Evolutionary conservation across 768 basidiomycete genomes (phyloP).

Genomic region (Suillus luteus): DNA sequence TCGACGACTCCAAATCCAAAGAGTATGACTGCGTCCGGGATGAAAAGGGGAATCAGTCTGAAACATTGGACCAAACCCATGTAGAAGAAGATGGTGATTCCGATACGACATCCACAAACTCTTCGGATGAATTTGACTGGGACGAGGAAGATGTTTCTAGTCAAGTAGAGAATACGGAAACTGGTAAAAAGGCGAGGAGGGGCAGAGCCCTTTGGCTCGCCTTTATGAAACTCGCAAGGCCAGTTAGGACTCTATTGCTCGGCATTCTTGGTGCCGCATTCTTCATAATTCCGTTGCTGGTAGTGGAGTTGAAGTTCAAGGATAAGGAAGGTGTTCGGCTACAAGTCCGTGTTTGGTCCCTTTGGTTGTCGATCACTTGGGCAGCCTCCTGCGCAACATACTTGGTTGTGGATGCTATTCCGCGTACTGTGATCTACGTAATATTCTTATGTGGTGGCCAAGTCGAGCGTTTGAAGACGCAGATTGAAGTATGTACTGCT

Average conservation of each 20-base stretch:
- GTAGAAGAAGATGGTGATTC: constrained; percentile 22
- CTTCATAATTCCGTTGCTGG: constrained; percentile 68
- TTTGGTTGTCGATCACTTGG: constrained; percentile 74
- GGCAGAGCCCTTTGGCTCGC: constrained; percentile 62
- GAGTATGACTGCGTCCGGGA: constrained; percentile 13
- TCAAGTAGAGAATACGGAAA: constrained; percentile 31
- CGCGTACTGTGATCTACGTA: constrained; percentile 54
- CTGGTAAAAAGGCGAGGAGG: constrained; percentile 53
- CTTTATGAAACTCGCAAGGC: constrained; percentile 67
- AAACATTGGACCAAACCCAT: constrained; percentile 13
- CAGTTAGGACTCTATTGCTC: constrained; percentile 59
- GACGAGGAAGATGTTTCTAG: constrained; percentile 52
- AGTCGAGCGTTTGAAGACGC: constrained; percentile 65
- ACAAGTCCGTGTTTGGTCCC: constrained; percentile 64
- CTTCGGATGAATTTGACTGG: constrained; percentile 76
- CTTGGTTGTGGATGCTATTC: constrained; percentile 64
- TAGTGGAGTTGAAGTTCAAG: constrained; percentile 64
- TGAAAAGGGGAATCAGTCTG: constrained; percentile 18
- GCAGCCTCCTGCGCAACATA: constrained; percentile 60
- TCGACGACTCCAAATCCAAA: constrained; percentile 16
- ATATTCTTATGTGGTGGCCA: constrained; percentile 58
- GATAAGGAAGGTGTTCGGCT: constrained; percentile 42
- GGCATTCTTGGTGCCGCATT: constrained; percentile 61
- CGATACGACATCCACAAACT: constrained; percentile 52
- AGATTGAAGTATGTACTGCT: constrained; percentile 57